Base-by-base conservation (phyloP, 208 protist genomes). In the Angomonas ambiguus region DNA sequence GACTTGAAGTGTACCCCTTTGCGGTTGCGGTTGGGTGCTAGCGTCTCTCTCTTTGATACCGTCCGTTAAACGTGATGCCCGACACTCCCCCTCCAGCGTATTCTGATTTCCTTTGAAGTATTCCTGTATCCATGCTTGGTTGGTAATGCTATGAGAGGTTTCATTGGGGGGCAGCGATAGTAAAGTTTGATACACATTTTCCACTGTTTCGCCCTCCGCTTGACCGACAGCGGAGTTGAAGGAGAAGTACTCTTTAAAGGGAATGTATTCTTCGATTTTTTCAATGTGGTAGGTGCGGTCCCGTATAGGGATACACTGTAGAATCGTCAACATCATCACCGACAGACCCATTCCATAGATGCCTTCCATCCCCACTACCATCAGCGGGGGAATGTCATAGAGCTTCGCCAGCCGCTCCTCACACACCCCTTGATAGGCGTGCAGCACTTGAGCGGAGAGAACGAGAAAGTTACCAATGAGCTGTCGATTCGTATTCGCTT, bases 281-380 rank as follows among this genome's bases (percentile, higher is more conserved):
- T 27, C 16, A n/a, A 53, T n/a, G 32, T 42, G 27, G 25, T 33
- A 16, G 11, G 55, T 60, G n/a, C 3, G 45, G 20, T 30, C 35
- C 68, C 13, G 10, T 10, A 48, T 80, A 11, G 80, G 88, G 32
- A 96, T 64, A 13, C 89, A 76, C 68, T 93, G 90, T 55, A 91
- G 41, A 1, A 95, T 33, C 24, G 90, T 83, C 1, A 92, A 71
- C 2, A 96, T 72, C 22, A 79, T 79, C 38, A 88, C 56, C 24
- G 71, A 69, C 72, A 95, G 81, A 48, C 77, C 56, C n/a, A 95
- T 51, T 5, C 83, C 80, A 65, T 92, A 98, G 18, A 96, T 33
- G 51, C 96, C 96, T 66, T 98, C 94, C 27, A 82, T 87, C 16
- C 92, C 93, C 13, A 97, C 93, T 77, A 97, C 75, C 65, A 95